phyloP scores from a whole-genome alignment of 2,329 filamentous ascomycete genomes.

The Fusarium denticulatum region DNA sequence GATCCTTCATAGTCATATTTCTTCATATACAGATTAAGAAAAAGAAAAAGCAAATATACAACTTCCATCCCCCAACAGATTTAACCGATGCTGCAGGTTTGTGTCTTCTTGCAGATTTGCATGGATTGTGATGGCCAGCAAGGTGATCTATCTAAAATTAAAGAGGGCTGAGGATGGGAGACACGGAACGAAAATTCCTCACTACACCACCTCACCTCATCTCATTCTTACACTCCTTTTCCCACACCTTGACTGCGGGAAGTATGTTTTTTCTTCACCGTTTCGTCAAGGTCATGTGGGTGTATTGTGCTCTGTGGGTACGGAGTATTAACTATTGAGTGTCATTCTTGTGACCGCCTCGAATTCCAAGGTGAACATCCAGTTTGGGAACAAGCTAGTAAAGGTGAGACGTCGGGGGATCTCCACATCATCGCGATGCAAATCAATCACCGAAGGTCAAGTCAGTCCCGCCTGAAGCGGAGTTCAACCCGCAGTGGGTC shows the following conservation, averaged over 20 bases:
- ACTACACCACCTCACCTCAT: not conserved
- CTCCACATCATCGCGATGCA: slow-evolving; percentile 36
- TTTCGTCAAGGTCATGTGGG: slow-evolving; percentile 23
- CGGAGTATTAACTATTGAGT: not conserved
- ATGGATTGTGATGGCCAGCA: not conserved
- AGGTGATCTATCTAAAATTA: not conserved
- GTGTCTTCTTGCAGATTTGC: not conserved
- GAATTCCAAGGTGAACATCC: slow-evolving; percentile 29
- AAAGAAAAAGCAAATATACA: not conserved
- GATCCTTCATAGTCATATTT: not conserved
- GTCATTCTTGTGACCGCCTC: slow-evolving; percentile 24
- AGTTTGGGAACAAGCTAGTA: slow-evolving; percentile 12
- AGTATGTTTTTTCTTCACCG: slow-evolving; percentile 15
- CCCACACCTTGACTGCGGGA: not conserved
- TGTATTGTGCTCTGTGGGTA: slow-evolving; percentile 17
- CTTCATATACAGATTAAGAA: not conserved
- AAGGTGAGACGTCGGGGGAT: slow-evolving; percentile 30
- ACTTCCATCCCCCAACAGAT: not conserved
- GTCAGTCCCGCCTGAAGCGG: slow-evolving; percentile 36
- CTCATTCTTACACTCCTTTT: not conserved
- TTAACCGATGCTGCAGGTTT: not conserved
- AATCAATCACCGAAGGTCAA: slow-evolving; percentile 38
- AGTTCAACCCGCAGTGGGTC: slow-evolving; percentile 34
- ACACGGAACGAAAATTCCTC: not conserved
- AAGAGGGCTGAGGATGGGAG: not conserved